phyloP scores from a whole-genome alignment of 2,329 filamentous ascomycete genomes.

The Thielaviopsis ethacetica region DNA sequence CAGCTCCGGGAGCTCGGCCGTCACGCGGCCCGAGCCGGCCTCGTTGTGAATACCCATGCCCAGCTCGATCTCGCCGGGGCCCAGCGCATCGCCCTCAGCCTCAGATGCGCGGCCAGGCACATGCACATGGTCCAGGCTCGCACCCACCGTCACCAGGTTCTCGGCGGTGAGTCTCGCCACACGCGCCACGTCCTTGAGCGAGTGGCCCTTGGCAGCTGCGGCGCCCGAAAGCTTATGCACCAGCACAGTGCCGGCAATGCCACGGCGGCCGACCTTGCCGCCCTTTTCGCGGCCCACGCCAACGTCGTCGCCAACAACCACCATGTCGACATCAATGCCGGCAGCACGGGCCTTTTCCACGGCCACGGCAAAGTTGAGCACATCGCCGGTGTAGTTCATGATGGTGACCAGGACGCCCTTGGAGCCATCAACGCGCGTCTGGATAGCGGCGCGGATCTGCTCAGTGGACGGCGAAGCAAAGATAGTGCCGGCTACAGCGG shows the following conservation, averaged over 20 bases:
- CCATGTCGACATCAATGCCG: slow-evolving; percentile 68
- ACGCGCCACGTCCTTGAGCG: slow-evolving; percentile 53
- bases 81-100: slow-evolving; percentile 37
- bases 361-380: slow-evolving; percentile 85
- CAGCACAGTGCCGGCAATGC: slow-evolving; percentile 79
- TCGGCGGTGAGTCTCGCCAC: slow-evolving; percentile 55
- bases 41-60: slow-evolving; percentile 73
- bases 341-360: slow-evolving; percentile 80
- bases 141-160: slow-evolving; percentile 73
- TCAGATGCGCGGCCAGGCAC: slow-evolving; percentile 54
- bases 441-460: slow-evolving; percentile 64
- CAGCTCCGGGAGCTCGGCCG: slow-evolving; percentile 35
- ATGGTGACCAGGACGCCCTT: slow-evolving; percentile 76
- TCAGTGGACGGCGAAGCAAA: slow-evolving; percentile 70
- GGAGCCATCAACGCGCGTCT: slow-evolving; percentile 51
- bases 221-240: slow-evolving; percentile 86
- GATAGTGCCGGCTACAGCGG: slow-evolving; percentile 72
- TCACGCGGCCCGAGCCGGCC: slow-evolving; percentile 36
- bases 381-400: slow-evolving; percentile 87
- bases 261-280: slow-evolving; percentile 83
- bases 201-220: slow-evolving; percentile 52
- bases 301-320: slow-evolving; percentile 82
- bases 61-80: slow-evolving; percentile 40
- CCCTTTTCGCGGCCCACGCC: slow-evolving; percentile 67
- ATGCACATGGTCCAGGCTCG: slow-evolving; percentile 80